Base-by-base conservation (phyloP, 495 filamentous ascomycete genomes). In the Immersiella caudata region DNA sequence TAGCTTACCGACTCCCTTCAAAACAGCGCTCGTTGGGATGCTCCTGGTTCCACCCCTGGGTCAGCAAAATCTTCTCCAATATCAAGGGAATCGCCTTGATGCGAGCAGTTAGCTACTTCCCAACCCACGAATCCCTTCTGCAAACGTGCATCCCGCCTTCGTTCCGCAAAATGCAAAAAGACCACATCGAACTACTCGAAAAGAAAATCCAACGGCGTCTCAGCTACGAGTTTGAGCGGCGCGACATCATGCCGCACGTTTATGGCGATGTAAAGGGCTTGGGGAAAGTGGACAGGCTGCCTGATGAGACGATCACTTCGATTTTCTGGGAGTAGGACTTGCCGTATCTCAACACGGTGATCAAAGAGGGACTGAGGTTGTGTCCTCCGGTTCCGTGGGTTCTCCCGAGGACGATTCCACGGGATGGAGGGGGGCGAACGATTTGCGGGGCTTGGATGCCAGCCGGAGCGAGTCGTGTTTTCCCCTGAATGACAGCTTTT, bases 301-400 rank as follows among this genome's bases (percentile, higher is more conserved):
- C 40, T 4, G 40, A 46, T 12, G 40, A 46, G 11, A 46, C 5
- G 5, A 46, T 46, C 11, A 46, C 40, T 12, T 12, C 40, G 2
- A 2, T 46, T 2, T 46, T 46, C 14, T 46, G 40, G 40, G 40
- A 46, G 40, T 12, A 52, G 29, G 69, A 75, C 5, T 72, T 88
- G 4, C 33, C 78, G 6, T 88, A 86, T 71, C 66, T 88, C 71
- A 52, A 81, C 9, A 85, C 85, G 5, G 80, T 79, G n/a, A 70
- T 88, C 0, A 74, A 85, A 21, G 87, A 89, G 70, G 72, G 76
- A 8, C 68, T 89, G 74, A 80, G 87, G 5, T 72, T 87, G 40
- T 84, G 82, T 67, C 81, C 86, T 2, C 84, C 86, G 0, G 71
- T 82, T 9, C 76, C 81, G 0, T 75, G 67, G 50, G 78, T 78